phyloP scores from a whole-genome alignment of 352 stramenopile genomes.

The Lagenidium sp. region DNA sequence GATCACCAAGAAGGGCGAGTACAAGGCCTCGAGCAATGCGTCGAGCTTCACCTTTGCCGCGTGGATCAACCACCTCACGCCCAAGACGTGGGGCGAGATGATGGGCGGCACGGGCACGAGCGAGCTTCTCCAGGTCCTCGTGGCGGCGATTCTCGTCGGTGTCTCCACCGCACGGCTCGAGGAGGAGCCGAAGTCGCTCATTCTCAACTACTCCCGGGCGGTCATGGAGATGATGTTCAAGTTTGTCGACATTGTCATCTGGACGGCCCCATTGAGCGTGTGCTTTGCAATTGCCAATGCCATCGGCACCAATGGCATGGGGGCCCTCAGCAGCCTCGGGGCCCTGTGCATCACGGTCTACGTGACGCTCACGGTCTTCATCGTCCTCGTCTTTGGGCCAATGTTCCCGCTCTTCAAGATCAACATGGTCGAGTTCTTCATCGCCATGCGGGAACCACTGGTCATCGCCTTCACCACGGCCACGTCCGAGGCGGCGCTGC shows the following conservation, averaged over 20 bases:
- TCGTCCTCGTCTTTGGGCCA: slow-evolving; percentile 31
- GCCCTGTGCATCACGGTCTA: slow-evolving; percentile 33
- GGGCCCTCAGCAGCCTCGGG: slow-evolving; percentile 20
- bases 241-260: slow-evolving; percentile 58
- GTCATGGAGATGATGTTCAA: slow-evolving; percentile 63
- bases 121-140: slow-evolving; percentile 42
- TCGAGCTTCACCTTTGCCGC: slow-evolving; percentile 33
- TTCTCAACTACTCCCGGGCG: slow-evolving; percentile 25
- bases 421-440: slow-evolving; percentile 28
- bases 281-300: slow-evolving; percentile 40
- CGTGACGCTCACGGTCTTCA: slow-evolving; percentile 32
- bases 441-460: slow-evolving; percentile 31
- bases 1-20: slow-evolving; percentile 20
- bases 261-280: slow-evolving; percentile 40
- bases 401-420: slow-evolving; percentile 36
- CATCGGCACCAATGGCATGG: slow-evolving; percentile 36
- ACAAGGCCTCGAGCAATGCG: slow-evolving; percentile 4
- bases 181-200: slow-evolving; percentile 24
- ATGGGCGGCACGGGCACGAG: slow-evolving; percentile 41
- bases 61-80: slow-evolving; percentile 45
- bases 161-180: slow-evolving; percentile 21
- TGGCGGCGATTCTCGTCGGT: slow-evolving; percentile 31
- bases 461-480: slow-evolving; percentile 48
- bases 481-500: slow-evolving; percentile 34
- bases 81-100: slow-evolving; percentile 59